Conservation (phyloP, 495 filamentous ascomycete species). For the Pseudevernia furfuracea region DNA sequence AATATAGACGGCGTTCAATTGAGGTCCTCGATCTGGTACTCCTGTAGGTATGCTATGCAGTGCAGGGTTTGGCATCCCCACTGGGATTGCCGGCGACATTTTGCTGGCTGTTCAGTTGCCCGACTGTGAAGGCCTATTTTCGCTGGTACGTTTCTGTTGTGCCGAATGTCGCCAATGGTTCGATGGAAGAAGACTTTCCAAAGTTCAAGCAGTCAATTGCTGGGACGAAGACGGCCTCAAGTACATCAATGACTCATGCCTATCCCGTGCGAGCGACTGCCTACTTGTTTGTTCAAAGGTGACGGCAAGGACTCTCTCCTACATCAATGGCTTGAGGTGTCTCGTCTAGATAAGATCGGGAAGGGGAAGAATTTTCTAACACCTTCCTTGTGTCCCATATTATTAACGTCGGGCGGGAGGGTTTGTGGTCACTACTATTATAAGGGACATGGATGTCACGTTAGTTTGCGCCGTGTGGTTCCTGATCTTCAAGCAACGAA, state of each 20-base stretch:
- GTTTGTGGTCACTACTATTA: neutral
- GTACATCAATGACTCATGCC: neutral
- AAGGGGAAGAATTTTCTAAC: neutral
- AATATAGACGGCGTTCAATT: conserved; percentile 5
- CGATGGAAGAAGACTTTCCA: neutral
- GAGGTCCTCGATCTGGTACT: conserved; percentile 4
- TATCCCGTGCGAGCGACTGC: neutral
- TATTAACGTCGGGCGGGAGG: neutral
- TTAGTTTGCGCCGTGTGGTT: conserved; percentile 1
- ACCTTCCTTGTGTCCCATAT: neutral
- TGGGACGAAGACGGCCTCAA: neutral
- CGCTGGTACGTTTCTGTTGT: neutral
- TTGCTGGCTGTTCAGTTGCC: neutral
- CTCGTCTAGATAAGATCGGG: neutral
- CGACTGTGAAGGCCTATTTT: neutral
- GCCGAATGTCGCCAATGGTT: neutral
- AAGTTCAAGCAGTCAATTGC: neutral
- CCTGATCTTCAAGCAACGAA: neutral
- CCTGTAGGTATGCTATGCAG: neutral
- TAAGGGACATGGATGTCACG: neutral
- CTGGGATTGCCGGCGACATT: neutral
- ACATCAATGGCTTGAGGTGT: neutral
- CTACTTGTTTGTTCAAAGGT: neutral
- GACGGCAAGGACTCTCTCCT: neutral
- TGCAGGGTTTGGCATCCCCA: neutral